Evolutionary conservation across 768 basidiomycete genomes (phyloP).

Genomic region (Hysterangium stoloniferum): DNA sequence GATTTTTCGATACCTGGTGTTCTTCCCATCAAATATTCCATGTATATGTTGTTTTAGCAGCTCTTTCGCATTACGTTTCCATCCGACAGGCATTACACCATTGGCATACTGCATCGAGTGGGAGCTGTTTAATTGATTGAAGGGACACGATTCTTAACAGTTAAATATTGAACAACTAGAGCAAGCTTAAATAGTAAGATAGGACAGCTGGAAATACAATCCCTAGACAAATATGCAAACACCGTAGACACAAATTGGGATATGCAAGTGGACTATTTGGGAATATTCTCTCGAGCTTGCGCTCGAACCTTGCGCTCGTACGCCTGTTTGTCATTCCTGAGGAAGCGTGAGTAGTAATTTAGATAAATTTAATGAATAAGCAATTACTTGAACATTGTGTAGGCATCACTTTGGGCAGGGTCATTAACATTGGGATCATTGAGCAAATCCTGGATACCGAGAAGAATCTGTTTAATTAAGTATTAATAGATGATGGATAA

Average conservation of each 20-base stretch:
- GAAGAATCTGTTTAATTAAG: constrained; percentile 56
- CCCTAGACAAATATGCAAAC: neutral
- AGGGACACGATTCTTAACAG: no score
- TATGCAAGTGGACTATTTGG: constrained; percentile 74
- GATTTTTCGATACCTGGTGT: constrained; percentile 70
- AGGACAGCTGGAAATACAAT: neutral
- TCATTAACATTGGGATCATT: constrained; percentile 96
- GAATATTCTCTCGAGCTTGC: constrained; percentile 86
- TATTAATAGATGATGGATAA: neutral
- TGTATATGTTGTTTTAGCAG: constrained; percentile 65
- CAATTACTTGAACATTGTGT: constrained; percentile 91
- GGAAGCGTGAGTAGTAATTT: constrained; percentile 1
- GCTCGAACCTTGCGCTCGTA: constrained; percentile 81
- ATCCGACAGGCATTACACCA: constrained; percentile 51
- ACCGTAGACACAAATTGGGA: neutral
- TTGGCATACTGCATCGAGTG: constrained; percentile 33
- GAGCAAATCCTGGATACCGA: constrained; percentile 93
- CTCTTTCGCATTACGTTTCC: constrained; percentile 54
- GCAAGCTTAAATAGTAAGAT: neutral
- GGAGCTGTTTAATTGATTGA: no score
- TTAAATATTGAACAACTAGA: neutral
- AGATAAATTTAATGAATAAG: neutral
- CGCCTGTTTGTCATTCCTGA: constrained; percentile 85
- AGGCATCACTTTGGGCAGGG: constrained; percentile 97
- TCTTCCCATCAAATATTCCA: constrained; percentile 92